Percentiles rank a stretch among this genome's conserved stretches.
phyloP scores from a whole-genome alignment of 2,329 filamentous ascomycete species.

The Pestalotiopsis sp. region DNA sequence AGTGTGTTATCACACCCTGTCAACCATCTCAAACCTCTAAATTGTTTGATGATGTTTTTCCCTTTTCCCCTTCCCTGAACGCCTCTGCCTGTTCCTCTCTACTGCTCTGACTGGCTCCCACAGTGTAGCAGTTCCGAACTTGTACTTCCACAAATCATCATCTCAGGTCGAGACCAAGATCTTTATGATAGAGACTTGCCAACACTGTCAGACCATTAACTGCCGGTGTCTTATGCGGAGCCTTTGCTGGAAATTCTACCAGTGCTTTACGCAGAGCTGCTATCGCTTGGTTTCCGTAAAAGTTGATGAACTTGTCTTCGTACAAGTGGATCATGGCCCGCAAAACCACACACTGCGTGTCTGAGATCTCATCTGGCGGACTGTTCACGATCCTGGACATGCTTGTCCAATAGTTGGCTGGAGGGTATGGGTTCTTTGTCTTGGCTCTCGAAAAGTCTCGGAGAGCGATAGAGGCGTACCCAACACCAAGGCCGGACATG shows the following conservation, averaged over 20 bases:
- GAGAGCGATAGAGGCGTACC: constrained; percentile 80
- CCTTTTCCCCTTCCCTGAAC: background rate
- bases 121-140: background rate
- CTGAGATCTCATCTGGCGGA: constrained; percentile 65
- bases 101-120: background rate
- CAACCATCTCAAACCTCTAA: background rate
- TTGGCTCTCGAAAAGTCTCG: constrained; percentile 76
- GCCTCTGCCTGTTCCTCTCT: background rate
- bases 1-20: background rate
- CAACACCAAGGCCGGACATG: constrained; percentile 82
- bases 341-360: constrained; percentile 72
- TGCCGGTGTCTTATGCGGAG: constrained; percentile 47
- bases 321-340: constrained; percentile 73
- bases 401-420: constrained; percentile 79
- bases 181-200: constrained; percentile 52
- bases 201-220: constrained; percentile 55
- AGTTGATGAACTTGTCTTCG: constrained; percentile 73
- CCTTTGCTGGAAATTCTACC: constrained; percentile 69
- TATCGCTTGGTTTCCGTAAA: constrained; percentile 79
- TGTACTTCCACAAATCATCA: background rate
- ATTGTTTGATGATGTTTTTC: background rate
- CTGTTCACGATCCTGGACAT: constrained; percentile 78
- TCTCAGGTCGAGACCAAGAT: constrained; percentile 49
- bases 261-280: constrained; percentile 71
- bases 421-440: constrained; percentile 74